phyloP scores from a whole-genome alignment of 305 asterid species.

The Plantago coronopus region DNA sequence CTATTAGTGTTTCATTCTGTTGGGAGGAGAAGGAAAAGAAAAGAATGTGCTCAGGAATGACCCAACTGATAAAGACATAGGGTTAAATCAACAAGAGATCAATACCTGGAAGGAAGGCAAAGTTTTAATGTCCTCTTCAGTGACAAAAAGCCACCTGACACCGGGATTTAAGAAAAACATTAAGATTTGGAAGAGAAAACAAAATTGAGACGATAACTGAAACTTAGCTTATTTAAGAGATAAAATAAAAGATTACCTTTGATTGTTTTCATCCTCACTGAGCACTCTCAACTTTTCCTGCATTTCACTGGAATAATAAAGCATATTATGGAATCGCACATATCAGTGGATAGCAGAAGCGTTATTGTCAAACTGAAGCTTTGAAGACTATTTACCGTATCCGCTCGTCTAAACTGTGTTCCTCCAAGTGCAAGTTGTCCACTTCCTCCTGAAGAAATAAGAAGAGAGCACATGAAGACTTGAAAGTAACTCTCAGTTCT shows the following conservation, averaged over 20 bases:
- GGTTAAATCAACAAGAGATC: conserved; percentile 13
- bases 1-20: conserved; percentile 89
- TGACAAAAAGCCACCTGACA: conserved; percentile 77
- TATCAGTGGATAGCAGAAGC: conserved; percentile 10
- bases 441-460: conserved; percentile 65
- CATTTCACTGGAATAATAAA: conserved; percentile 50
- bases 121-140: conserved; percentile 79
- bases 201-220: neutral
- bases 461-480: conserved; percentile 11
- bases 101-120: conserved; percentile 84
- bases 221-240: conserved; percentile 9
- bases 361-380: neutral
- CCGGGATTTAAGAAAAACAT: conserved; percentile 7
- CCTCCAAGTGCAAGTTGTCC: conserved; percentile 66
- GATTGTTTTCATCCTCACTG: conserved; percentile 65
- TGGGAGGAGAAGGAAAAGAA: conserved; percentile 8
- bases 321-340: neutral
- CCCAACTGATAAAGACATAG: neutral
- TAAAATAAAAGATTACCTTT: conserved; percentile 32
- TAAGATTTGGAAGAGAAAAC: too few species aligned
- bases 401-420: conserved; percentile 57
- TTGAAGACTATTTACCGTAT: conserved; percentile 47
- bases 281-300: conserved; percentile 52
- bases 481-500: conserved; percentile 3
- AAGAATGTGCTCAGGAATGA: conserved; percentile 10